Evolutionary conservation across 768 basidiomycete genomes (phyloP), one percentile per base, ranked within the genome.

Genomic region (Daedaleopsis sinensis): DNA sequence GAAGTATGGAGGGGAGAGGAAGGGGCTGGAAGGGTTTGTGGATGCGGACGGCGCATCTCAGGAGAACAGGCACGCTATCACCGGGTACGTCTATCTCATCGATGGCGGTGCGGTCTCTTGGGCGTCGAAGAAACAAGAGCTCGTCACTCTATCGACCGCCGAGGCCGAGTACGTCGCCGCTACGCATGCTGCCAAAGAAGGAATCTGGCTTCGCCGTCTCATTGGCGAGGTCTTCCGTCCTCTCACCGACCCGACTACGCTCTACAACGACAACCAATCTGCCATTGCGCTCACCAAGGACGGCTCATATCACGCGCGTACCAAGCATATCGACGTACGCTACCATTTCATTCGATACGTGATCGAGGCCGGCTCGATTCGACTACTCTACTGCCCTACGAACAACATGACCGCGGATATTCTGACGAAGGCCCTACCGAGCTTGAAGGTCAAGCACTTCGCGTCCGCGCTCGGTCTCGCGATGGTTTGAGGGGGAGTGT

Each of bases 91-190:
- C 11, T 78, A 77, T 58, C 72, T 72, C 37, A 47, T 74, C 36
- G 67, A 64, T 4, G 69, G 69, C 1, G 69, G 67, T 1, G 58
- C 73, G 0, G 68, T 80, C 10, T 69, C 73, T 1, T 82, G 73
- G 73, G 55, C 39, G 1, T 58, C 53, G 18, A 57, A 55, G 38
- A 62, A 55, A 19, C 52, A 59, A 58, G 59, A 66, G 12, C 67
- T 69, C 0, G 70, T 78, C 1, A 70, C 76, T 0, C 65, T 71
- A 2, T 78, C 76, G 5, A 76, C 75, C 0, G 70, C 71, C 0
- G 74, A 79, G 59, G 72, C 75, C 2, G 77, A 80, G 61, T 79
- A 80, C 60, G 72, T 75, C 35, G 71, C 78, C 0, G 50, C 67
- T 4, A 62, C 71, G 5, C 63, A 74, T 46, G 69, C 74, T 8